These are phyloP conservation scores for Pisolithus microcarpus DNA, from an alignment of 768 basidiomycete genomes.

Conservation along the genomic window DNA sequence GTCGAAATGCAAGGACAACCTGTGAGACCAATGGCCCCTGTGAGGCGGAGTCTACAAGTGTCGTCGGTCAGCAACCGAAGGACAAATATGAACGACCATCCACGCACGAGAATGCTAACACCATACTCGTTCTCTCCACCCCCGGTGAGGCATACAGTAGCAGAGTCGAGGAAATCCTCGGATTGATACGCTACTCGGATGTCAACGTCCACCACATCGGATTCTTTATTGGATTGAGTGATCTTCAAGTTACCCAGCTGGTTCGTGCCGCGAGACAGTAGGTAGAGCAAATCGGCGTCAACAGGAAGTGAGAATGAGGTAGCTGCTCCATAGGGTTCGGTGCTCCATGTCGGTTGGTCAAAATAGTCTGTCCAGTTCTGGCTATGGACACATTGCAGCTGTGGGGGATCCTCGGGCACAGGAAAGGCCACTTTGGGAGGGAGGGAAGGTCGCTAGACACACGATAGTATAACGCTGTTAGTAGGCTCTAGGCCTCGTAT, in stretches of 20 bases:
- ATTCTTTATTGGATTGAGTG: conserved; percentile 21
- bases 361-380: conserved; percentile 19
- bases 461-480: not conserved
- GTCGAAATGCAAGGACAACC: conserved; percentile 26
- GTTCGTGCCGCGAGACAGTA: conserved; percentile 23
- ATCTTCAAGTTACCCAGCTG: conserved; percentile 25
- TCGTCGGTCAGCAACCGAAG: not conserved
- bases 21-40: not conserved
- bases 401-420: not conserved
- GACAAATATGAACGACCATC: not conserved
- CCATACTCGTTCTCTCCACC: conserved; percentile 20
- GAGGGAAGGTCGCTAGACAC: not conserved
- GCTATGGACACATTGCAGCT: conserved; percentile 10
- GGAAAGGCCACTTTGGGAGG: not conserved
- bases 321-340: conserved; percentile 20
- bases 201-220: conserved; percentile 24
- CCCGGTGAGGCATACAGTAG: conserved; percentile 25
- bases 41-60: conserved; percentile 27
- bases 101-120: conserved; percentile 29
- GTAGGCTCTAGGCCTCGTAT: not conserved
- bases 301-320: conserved; percentile 24
- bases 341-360: conserved; percentile 19
- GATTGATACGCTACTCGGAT: conserved; percentile 19
- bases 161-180: conserved; percentile 13
- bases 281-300: conserved; percentile 22